A percentile compares a stretch with the other conserved stretches of the same genome.
Evolutionary conservation across 169 alveolate species (phyloP).

Genomic region (Cystoisospora suis): DNA sequence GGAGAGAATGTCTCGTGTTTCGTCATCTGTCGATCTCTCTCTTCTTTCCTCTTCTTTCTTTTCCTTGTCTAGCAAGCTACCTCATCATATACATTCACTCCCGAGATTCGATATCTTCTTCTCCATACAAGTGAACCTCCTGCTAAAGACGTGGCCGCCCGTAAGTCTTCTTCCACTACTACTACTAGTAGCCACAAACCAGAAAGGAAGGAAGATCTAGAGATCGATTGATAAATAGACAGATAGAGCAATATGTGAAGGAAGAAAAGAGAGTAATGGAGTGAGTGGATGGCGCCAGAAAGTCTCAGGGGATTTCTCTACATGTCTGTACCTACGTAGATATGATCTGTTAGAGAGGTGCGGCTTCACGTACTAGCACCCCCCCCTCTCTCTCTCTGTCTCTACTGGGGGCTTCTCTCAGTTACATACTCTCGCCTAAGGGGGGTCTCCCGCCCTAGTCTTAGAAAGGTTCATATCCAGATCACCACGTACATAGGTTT

Average conservation of each 20-base stretch:
- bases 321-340: neutral
- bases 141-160: conserved; percentile 56
- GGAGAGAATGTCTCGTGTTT: neutral
- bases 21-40: neutral
- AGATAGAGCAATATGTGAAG: neutral
- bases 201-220: neutral
- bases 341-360: neutral
- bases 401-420: neutral
- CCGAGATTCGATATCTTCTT: conserved; percentile 61
- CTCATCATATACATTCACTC: conserved; percentile 57
- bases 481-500: neutral
- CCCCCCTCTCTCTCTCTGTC: neutral
- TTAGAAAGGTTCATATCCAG: too few relatives aligned
- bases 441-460: too few relatives aligned
- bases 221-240: neutral
- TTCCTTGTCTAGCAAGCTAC: conserved; percentile 44
- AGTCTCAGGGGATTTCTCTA: neutral
- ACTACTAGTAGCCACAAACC: neutral
- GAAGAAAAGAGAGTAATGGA: neutral
- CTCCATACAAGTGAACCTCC: conserved; percentile 59
- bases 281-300: neutral
- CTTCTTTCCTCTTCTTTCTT: neutral
- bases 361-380: neutral
- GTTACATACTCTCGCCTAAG: neutral
- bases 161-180: conserved; percentile 20